phyloP scores from a whole-genome alignment of 768 basidiomycete species.

The Pisolithus albus region DNA sequence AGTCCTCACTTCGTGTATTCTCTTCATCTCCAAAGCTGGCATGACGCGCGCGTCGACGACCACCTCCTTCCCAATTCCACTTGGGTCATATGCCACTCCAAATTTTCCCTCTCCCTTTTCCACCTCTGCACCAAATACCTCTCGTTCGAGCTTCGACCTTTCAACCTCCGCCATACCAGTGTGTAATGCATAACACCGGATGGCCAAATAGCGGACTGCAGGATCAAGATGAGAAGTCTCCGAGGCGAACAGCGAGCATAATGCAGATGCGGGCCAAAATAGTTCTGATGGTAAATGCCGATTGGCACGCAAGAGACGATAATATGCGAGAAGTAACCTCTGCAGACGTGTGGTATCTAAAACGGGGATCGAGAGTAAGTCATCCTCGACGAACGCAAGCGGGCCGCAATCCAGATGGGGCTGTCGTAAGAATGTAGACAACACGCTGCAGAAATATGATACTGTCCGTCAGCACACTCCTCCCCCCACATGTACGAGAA shows the following conservation, averaged over 20 bases:
- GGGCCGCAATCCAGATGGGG: conserved; percentile 46
- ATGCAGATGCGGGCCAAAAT: conserved; percentile 48
- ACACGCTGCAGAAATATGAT: conserved; percentile 38
- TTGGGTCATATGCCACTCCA: conserved; percentile 47
- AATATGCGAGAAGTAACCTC: conserved; percentile 67
- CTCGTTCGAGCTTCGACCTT: conserved; percentile 56
- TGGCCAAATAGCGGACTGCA: conserved; percentile 62
- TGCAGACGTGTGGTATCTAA: conserved; percentile 51
- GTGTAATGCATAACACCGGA: conserved; percentile 72
- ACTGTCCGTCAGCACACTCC: background rate
- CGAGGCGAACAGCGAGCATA: conserved; percentile 35
- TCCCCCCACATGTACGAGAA: conserved; percentile 3
- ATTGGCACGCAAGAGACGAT: conserved; percentile 72
- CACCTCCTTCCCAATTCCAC: conserved; percentile 38
- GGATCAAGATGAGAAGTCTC: conserved; percentile 49
- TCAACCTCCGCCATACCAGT: conserved; percentile 74
- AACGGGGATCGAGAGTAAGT: conserved; percentile 18
- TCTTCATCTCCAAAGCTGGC: conserved; percentile 58
- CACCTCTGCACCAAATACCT: conserved; percentile 53
- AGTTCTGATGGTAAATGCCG: conserved; percentile 55
- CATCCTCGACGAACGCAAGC: conserved; percentile 37
- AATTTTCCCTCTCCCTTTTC: conserved; percentile 44
- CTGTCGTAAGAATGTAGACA: conserved; percentile 44
- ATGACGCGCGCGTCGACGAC: conserved; percentile 77
- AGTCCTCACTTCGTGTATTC: conserved; percentile 48